Evolutionary conservation across 192 early-diverging fungal species (phyloP), one percentile per base, ranked within the genome.

Genomic region (Backusella westeae): DNA sequence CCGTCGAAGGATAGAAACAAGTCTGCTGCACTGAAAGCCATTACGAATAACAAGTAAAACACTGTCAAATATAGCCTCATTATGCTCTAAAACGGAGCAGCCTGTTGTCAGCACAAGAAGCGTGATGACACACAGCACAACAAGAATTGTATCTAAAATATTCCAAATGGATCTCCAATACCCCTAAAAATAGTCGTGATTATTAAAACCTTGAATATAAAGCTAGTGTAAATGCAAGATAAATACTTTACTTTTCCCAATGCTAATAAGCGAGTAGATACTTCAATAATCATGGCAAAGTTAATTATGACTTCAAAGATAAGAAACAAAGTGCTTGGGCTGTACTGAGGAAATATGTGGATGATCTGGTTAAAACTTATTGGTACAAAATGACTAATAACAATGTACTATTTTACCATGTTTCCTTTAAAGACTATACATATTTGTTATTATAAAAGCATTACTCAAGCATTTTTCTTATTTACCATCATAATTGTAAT

Each of bases 231-330:
- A 29, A 23, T 26, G 3, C 9, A 29, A 63, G 26, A 63, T 6
- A 69, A 32, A 32, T 32, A 32, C 32, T 32, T 32, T 77, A 90
- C 89, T 77, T 83, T 80, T 42, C 92, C 83, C 70, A 91, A 85
- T 3, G 93, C 93, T 0, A 92, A 76, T 3, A 87, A 75, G 10
- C 93, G 88, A 34, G 91, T 84, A 2, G 80, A 78, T 3, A 94
- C 91, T 78, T 94, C 93, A 14, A 87, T 75, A 68, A 92, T 88
- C 93, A 94, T 94, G 68, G 90, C 90, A 21, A 89, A 53, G 67
- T 93, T 93, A 46, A 94, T 87, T 26, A 91, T 86, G 29, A 87
- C 84, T 73, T 94, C 93, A 39, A 93, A 78, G 15, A 89, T 73
- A 34, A 94, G 87, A 71, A 94, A 94, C 5, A 90, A 84, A 23